Evolutionary conservation across 106 monocot species (phyloP), one percentile per base, ranked within the genome.

Genomic region (Phalaenopsis aphrodite): DNA sequence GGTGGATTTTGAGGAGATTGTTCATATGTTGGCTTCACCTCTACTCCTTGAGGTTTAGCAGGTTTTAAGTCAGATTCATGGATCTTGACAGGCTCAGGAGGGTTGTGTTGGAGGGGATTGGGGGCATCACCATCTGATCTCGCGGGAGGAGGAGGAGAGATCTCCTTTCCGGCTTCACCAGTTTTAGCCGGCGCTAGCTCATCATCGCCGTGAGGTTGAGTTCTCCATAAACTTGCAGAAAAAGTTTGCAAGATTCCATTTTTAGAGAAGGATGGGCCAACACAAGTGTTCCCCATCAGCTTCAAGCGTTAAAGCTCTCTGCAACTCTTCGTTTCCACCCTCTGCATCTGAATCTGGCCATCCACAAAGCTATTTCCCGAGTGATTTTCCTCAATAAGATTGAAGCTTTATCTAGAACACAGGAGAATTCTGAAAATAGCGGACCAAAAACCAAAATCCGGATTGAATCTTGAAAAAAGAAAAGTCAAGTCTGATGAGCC

Each of bases 271-370:
- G 5, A 57, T 41, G 78, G 78, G 8, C 78, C 78, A 11, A 78
- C 57, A 41, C 78, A 78, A 5, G 78, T 78, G 41, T 78, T 78
- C 57, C 78, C 78, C 78, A 78, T 78, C 56, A 78, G 41, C 19
- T 47, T 48, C 76, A 76, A 47, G 46, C 8, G 11, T 49, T 23
- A 49, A 30, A 1, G 4, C 17, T 48, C 24, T 30, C 47, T 49
- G 76, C 76, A 30, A 24, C 30, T 19, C 48, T 49, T 49, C 47
- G 19, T 45, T 12, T 46, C 5, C 76, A 49, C 74, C n/a, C 74
- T 45, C 42, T 19, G 74, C 74, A 75, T 75, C 74, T 4, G 30
- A 43, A 12, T 41, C 43, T 38, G 19, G 43, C 61, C 61, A 61
- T 74, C 19, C 41, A 74, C 17, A 3, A 14, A 38, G 39, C 5